A percentile compares a stretch with the other conserved stretches of the same genome.
Evolutionary conservation across 176 grass and related monocot genomes (phyloP).

Genomic region (Oryza brachyantha): DNA sequence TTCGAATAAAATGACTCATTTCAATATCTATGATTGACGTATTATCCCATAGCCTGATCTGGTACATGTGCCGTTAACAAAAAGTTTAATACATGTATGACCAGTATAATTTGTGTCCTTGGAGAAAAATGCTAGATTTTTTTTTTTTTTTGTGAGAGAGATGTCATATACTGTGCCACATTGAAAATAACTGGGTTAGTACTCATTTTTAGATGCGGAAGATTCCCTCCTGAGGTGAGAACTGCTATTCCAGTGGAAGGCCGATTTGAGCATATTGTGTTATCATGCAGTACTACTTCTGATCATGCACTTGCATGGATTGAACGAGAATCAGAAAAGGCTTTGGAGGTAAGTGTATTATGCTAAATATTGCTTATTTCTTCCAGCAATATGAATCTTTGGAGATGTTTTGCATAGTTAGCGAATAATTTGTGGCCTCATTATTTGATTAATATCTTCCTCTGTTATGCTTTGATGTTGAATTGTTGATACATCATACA

Average conservation of each 20-base stretch:
- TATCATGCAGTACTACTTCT: constrained; percentile 93
- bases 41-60: not conserved
- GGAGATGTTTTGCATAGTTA: not conserved
- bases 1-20: not conserved
- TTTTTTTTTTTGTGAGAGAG: not conserved
- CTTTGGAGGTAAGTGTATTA: constrained; percentile 62
- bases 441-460: not conserved
- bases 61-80: not conserved
- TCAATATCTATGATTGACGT: not conserved
- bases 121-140: not conserved
- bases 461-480: constrained; percentile 12
- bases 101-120: not conserved
- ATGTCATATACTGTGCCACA: not conserved
- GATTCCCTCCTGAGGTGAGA: constrained; percentile 88
- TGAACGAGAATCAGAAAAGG: constrained; percentile 73
- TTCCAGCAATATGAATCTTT: not conserved
- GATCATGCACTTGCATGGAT: constrained; percentile 99
- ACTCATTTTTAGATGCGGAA: constrained; percentile 62
- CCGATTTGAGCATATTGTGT: constrained; percentile 95
- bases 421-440: not conserved
- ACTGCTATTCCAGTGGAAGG: constrained; percentile 97
- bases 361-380: not conserved
- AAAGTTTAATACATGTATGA: not conserved
- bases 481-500: constrained; percentile 11
- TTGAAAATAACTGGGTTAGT: constrained; percentile 6